These are phyloP conservation scores for Talaromyces wortmannii DNA, from an alignment of 495 filamentous ascomycete species.

Conservation along the genomic window DNA sequence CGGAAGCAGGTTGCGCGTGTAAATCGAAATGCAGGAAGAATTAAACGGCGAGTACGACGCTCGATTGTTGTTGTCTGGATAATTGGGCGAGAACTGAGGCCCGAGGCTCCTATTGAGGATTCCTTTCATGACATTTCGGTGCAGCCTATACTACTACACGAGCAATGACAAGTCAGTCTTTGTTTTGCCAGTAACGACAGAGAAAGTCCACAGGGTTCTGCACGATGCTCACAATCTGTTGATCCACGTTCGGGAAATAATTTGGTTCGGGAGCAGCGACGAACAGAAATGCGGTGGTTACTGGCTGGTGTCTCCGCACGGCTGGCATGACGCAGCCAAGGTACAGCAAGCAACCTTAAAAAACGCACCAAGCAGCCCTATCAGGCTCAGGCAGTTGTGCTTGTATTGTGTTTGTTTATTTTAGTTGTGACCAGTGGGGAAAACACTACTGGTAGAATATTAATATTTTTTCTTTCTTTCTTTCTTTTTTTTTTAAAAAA, in stretches of 20 bases:
- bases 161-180: too few relatives aligned
- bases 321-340: neutral
- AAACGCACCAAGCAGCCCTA: neutral
- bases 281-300: neutral
- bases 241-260: neutral
- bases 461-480: too few relatives aligned
- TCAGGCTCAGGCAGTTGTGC: neutral
- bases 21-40: neutral
- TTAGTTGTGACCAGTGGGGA: neutral
- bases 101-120: neutral
- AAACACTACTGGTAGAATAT: too few relatives aligned
- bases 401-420: neutral
- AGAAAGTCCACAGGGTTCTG: neutral
- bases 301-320: neutral
- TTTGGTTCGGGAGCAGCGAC: neutral
- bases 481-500: too few relatives aligned
- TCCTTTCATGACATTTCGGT: slow-evolving; percentile 1
- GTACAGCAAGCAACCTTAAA: neutral
- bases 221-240: neutral
- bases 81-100: slow-evolving; percentile 2
- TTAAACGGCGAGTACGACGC: neutral
- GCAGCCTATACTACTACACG: neutral
- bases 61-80: neutral
- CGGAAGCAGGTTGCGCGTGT: neutral
- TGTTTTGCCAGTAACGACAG: too few relatives aligned